phyloP scores from a whole-genome alignment of 2,329 filamentous ascomycete species.

The Diaporthe humulicola region DNA sequence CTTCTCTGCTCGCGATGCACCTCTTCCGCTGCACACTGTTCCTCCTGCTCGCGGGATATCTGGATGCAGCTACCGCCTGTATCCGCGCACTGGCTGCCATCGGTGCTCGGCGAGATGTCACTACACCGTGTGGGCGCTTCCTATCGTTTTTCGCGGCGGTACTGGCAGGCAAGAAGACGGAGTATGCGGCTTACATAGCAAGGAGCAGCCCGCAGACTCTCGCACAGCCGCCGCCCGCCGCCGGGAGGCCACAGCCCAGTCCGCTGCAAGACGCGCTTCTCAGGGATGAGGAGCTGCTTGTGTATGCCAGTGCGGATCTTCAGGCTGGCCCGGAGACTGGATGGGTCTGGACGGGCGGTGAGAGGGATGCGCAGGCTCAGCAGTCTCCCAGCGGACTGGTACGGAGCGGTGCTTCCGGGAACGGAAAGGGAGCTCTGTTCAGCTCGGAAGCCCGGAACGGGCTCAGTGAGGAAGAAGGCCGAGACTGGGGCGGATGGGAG shows the following conservation, averaged over 20 bases:
- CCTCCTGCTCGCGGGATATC: constrained; percentile 80
- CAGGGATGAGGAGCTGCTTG: constrained; percentile 88
- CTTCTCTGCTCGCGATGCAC: constrained; percentile 83
- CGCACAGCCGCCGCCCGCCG: constrained; percentile 47
- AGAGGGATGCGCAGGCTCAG: constrained; percentile 59
- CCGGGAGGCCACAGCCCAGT: constrained; percentile 43
- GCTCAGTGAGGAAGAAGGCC: constrained; percentile 67
- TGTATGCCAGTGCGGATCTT: constrained; percentile 87
- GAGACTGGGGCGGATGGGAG: constrained; percentile 86
- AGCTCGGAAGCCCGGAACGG: constrained; percentile 64
- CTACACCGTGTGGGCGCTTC: constrained; percentile 84
- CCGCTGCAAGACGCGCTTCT: constrained; percentile 54
- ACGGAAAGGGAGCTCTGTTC: constrained; percentile 53
- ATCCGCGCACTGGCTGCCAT: constrained; percentile 80
- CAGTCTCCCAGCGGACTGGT: constrained; percentile 43
- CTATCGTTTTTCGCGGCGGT: constrained; percentile 83
- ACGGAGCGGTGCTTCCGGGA: constrained; percentile 43
- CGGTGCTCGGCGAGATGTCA: constrained; percentile 78
- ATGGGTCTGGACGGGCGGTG: constrained; percentile 84
- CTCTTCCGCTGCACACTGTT: constrained; percentile 90
- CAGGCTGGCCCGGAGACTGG: constrained; percentile 82
- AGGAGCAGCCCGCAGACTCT: constrained; percentile 48
- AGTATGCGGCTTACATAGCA: constrained; percentile 57
- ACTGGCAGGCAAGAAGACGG: constrained; percentile 68
- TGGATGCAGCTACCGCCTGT: constrained; percentile 79